Percentiles rank a stretch among this genome's conserved stretches.
Evolutionary conservation across 148 eudicot species (phyloP).

Genomic region (Vaccinium corymbosum): DNA sequence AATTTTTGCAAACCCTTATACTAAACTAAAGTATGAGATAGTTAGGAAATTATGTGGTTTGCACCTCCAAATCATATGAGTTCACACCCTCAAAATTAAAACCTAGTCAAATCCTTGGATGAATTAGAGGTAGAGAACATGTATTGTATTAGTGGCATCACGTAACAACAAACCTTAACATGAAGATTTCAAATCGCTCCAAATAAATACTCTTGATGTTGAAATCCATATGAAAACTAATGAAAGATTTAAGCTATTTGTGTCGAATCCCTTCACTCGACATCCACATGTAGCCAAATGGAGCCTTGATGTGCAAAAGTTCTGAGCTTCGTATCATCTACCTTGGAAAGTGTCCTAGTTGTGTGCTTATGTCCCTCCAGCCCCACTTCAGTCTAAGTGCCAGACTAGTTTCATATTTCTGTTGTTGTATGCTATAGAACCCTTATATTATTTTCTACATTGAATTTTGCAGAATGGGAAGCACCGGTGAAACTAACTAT

Average conservation of each 20-base stretch:
- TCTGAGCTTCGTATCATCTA: not conserved
- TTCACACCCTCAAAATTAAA: not conserved
- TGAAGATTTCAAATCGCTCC: not conserved
- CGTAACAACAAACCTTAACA: not conserved
- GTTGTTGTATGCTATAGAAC: not conserved
- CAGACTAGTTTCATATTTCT: not conserved
- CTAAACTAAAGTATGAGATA: not conserved
- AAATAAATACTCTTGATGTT: not conserved
- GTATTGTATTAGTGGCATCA: not conserved
- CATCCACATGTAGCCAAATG: not conserved
- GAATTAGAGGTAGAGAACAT: not conserved
- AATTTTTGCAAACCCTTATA: not conserved
- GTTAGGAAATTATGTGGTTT: not conserved
- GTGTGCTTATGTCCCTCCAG: not conserved
- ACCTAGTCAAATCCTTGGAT: not conserved
- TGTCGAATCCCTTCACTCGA: not conserved
- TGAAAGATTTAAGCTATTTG: not conserved
- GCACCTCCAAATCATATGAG: not conserved
- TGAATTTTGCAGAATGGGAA: slow-evolving; percentile 20
- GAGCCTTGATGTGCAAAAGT: not conserved
- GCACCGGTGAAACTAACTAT: slow-evolving; percentile 9
- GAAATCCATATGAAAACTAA: not conserved
- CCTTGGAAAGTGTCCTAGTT: not conserved
- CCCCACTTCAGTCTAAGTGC: not conserved
- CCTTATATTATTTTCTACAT: not conserved